phyloP scores from a whole-genome alignment of 495 filamentous ascomycete species.

The Astrothelium subdiscretum region DNA sequence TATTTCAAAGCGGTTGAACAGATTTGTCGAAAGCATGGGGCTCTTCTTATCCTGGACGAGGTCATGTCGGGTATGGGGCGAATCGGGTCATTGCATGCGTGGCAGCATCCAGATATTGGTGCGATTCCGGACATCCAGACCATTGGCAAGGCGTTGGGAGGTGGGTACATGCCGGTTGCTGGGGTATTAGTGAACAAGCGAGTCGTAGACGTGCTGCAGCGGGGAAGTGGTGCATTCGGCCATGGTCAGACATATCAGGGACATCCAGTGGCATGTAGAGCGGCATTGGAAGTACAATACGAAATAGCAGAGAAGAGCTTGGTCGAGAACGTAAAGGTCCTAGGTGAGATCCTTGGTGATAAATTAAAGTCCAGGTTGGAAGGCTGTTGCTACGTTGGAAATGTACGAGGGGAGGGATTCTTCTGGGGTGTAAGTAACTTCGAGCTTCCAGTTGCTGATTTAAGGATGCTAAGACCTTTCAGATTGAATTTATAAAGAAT shows the following conservation, averaged over 20 bases:
- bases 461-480: not conserved
- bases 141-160: conserved; percentile 33
- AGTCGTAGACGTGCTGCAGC: conserved; percentile 25
- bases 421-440: conserved; percentile 44
- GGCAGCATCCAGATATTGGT: conserved; percentile 27
- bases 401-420: conserved; percentile 53
- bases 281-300: conserved; percentile 44
- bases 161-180: conserved; percentile 31
- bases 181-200: conserved; percentile 27
- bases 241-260: conserved; percentile 52
- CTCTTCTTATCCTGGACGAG: conserved; percentile 36
- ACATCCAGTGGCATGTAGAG: conserved; percentile 45
- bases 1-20: conserved; percentile 30
- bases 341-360: conserved; percentile 36
- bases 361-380: conserved; percentile 35
- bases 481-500: conserved; percentile 50
- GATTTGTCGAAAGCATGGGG: conserved; percentile 32
- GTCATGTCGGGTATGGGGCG: conserved; percentile 35
- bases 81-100: conserved; percentile 32
- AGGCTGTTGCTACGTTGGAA: conserved; percentile 45
- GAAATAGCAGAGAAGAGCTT: conserved; percentile 37
- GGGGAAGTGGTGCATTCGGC: conserved; percentile 33
- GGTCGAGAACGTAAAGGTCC: conserved; percentile 35
- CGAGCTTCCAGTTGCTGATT: not conserved
- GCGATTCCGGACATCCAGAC: conserved; percentile 32